Base-by-base conservation (phyloP, 2,329 filamentous ascomycete species). In the Hortaea sp. region DNA sequence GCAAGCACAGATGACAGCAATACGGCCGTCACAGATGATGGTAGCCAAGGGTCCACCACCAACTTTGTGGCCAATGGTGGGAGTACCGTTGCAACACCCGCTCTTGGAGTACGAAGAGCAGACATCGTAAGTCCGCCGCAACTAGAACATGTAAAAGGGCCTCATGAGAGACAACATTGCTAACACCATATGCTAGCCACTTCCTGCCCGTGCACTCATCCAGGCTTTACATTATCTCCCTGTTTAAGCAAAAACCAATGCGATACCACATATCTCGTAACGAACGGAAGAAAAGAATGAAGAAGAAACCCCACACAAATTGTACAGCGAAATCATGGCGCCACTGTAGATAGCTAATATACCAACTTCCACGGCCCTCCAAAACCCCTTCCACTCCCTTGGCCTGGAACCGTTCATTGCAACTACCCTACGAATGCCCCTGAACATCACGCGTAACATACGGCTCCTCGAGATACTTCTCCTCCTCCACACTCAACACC, bases 391-490 rank as follows among this genome's bases (percentile, higher is more conserved):
- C 4, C 20, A 20, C 20, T 20, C 20, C 20, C 20, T 20, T 20
- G 2, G 2, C 20, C 20, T 20, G 20, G 20, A 20, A 20, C 20
- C 20, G 4, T 20, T 20, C 20, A 20, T 2, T 20, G 20, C 38
- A n/a, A 28, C 41, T 27, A 38, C 3, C 30, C 44, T 44, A 44
- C 39, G 30, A 45, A 42, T 54, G 49, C 4, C 50, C 50, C 20
- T 46, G 45, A 27, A 53, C 39, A 40, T 42, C 46, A 32, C 49
- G 20, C 9, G 48, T 41, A n/a, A 43, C 39, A 62, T 83, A 84
- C 12, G 74, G 68, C 59, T 79, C 79, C 62, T 84, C 80, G 4
- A 84, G 62, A 54, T 78, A 81, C 45, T 71, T 68, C 51, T 77
- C 70, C 57, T 84, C 80, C 50, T 82, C 77, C 0, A 73, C 68